These are phyloP conservation scores for Debaryomyces robertsiae DNA, from an alignment of 1,139 yeast species.

Conservation along the genomic window DNA sequence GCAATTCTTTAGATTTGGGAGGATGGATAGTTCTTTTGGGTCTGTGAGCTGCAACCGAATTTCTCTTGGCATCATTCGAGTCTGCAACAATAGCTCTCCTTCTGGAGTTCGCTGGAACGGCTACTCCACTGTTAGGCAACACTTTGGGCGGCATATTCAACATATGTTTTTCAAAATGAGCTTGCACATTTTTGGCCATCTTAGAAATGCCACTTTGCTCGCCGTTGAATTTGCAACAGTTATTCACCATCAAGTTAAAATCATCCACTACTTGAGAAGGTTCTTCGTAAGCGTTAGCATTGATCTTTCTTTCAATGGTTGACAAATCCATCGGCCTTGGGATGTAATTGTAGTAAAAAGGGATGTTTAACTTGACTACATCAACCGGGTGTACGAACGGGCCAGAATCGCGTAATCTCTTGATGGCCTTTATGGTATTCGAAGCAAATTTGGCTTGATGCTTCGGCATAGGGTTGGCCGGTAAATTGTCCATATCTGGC, in stretches of 20 bases:
- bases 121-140: conserved; percentile 51
- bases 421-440: conserved; percentile 75
- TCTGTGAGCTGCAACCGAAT: conserved; percentile 56
- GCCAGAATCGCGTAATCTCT: conserved; percentile 86
- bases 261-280: conserved; percentile 74
- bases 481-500: conserved; percentile 71
- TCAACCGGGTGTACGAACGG: conserved; percentile 94
- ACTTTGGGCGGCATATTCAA: conserved; percentile 86
- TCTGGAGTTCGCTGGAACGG: conserved; percentile 38
- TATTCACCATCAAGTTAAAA: conserved; percentile 80
- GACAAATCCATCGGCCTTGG: conserved; percentile 91
- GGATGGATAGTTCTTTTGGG: conserved; percentile 97
- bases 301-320: conserved; percentile 82
- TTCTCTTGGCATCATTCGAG: conserved; percentile 46
- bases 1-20: conserved; percentile 91
- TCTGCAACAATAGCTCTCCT: conserved; percentile 64
- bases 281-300: conserved; percentile 66
- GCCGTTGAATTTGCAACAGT: conserved; percentile 87
- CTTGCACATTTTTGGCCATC: conserved; percentile 89
- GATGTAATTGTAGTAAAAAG: conserved; percentile 83
- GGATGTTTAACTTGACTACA: conserved; percentile 82
- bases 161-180: conserved; percentile 92
- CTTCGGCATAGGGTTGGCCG: conserved; percentile 73
- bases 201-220: conserved; percentile 77
- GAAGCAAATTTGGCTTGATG: conserved; percentile 79